These are phyloP conservation scores for Aspergillus nanangensis DNA, from an alignment of 495 filamentous ascomycete genomes.

Conservation along the genomic window DNA sequence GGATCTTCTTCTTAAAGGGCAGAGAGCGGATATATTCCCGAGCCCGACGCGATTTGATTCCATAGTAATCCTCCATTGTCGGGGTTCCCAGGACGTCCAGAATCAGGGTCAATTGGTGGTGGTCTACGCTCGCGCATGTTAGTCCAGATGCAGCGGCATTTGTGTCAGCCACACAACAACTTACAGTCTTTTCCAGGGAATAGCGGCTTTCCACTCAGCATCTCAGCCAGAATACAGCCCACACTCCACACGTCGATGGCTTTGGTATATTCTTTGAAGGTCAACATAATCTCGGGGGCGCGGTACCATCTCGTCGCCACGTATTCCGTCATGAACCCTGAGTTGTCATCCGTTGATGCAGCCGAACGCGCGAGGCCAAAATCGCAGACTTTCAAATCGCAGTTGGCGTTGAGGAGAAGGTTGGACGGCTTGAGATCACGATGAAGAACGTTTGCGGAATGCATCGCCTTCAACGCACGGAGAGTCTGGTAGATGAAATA, in stretches of 20 bases:
- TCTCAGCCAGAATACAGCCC: constrained; percentile 98
- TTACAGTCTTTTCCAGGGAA: constrained; percentile 99
- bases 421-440: constrained; percentile 98
- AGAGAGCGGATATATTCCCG: constrained; percentile 98
- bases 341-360: constrained; percentile 94
- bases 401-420: constrained; percentile 95
- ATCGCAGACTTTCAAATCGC: constrained; percentile 97
- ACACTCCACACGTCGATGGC: constrained; percentile 99
- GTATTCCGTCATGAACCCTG: constrained; percentile 99
- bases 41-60: constrained; percentile 97
- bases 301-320: constrained; percentile 99
- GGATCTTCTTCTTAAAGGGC: constrained; percentile 99
- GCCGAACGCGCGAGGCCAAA: constrained; percentile 94
- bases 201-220: constrained; percentile 96
- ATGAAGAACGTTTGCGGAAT: constrained; percentile 97
- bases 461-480: constrained; percentile 97
- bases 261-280: constrained; percentile 99
- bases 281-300: constrained; percentile 99
- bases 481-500: constrained; percentile 99
- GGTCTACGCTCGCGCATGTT: constrained; percentile 52
- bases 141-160: no score
- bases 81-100: constrained; percentile 97
- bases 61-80: constrained; percentile 99
- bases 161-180: no score
- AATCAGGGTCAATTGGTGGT: constrained; percentile 97